These are phyloP conservation scores for Ogataea salicorniae DNA, from an alignment of 805 yeast species.

Conservation along the genomic window DNA sequence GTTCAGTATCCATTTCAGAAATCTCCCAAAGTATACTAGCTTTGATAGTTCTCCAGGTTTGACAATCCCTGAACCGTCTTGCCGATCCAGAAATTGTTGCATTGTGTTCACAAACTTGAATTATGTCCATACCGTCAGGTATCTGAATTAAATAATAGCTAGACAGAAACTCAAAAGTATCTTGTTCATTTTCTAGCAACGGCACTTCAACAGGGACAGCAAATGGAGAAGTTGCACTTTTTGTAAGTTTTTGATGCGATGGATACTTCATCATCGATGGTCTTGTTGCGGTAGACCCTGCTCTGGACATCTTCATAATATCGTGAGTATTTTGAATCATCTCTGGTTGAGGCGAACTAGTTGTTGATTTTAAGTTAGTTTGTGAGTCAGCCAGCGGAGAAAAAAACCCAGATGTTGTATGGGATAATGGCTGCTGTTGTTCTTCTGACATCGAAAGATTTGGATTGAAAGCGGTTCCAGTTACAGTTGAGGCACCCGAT, in stretches of 20 bases:
- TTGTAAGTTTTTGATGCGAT: constrained; percentile 12
- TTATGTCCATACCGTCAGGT: constrained; percentile 44
- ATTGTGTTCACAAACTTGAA: constrained; percentile 54
- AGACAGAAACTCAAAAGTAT: constrained; percentile 44
- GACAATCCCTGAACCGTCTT: constrained; percentile 48
- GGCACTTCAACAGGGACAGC: constrained; percentile 40
- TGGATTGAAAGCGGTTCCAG: neutral
- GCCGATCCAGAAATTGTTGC: constrained; percentile 51
- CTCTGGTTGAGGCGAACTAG: constrained; percentile 1
- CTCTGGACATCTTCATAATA: neutral
- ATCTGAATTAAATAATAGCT: constrained; percentile 42
- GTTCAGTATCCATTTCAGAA: constrained; percentile 4
- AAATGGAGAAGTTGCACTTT: constrained; percentile 20
- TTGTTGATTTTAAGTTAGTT: neutral
- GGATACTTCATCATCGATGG: constrained; percentile 15
- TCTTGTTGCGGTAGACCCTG: constrained; percentile 6
- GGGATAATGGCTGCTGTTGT: neutral
- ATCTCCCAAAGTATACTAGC: constrained; percentile 39
- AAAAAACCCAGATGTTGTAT: constrained; percentile 2
- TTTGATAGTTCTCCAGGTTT: constrained; percentile 56
- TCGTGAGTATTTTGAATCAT: constrained; percentile 1
- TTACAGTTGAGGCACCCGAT: neutral
- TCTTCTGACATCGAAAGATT: neutral
- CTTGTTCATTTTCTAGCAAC: constrained; percentile 37
- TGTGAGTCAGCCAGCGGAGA: constrained; percentile 12